These are phyloP conservation scores for maize (Zea mays) DNA, from an alignment of 176 grass and related monocot species.

Conservation along the genomic window Zm-B73-REFERENCE-NAM-5.0 NC_050103.1:39555501-39556000, in stretches of 20 bases:
- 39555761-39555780: background rate
- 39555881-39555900: slow-evolving; percentile 66
- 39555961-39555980: background rate
- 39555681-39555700: background rate
- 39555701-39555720: background rate
- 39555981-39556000: slow-evolving; percentile 33
- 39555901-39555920: slow-evolving; percentile 85
- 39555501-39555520: background rate
- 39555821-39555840: background rate
- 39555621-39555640: too few species aligned
- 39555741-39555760: background rate
- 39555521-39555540: background rate
- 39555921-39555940: slow-evolving; percentile 47
- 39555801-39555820: background rate
- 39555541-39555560: background rate
- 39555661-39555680: too few species aligned
- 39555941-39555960: slow-evolving; percentile 2
- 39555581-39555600: too few species aligned
- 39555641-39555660: too few species aligned
- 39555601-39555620: too few species aligned
- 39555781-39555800: too few species aligned
- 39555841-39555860: background rate
- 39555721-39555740: background rate
- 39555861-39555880: background rate
- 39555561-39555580: too few species aligned